Base-by-base conservation (phyloP, 1,284 basidiomycete genomes). In the Thelephora terrestris region DNA sequence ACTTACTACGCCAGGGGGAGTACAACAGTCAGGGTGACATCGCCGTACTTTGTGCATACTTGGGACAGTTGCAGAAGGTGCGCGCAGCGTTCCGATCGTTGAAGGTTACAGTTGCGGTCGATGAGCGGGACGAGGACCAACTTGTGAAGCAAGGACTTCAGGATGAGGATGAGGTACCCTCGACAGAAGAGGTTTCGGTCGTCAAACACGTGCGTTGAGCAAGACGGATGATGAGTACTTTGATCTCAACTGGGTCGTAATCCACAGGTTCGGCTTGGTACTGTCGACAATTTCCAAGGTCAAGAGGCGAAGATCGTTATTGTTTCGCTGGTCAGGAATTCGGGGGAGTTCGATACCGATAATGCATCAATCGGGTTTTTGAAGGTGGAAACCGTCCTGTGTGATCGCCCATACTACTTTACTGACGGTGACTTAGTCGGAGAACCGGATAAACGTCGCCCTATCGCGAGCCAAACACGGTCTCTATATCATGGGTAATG, bases 201-300 rank as follows among this genome's bases (percentile, higher is more conserved):
- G 58, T 79, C 25, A 71, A 75, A 51, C 68, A 68, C 24, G 71
- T 84, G 20, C 21, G 56, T 50, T 29, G 23, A 23, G 16, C 49
- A 23, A 48, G 34, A 23, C 18, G 20, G 1, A 16, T 23, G n/a
- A 12, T 12, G 18, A 37, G 43, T 4, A 32, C 2, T 14, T 14
- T 1, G 9, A 29, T 20, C 39, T 48, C 14, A 47, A 32, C 3
- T 12, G 4, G 16, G 12, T 18, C 25, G 17, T 42, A 18, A 20
- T 14, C 29, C 29, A 4, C 39, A 85, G 80, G 75, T 85, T 25
- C 73, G 73, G 14, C 63, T 86, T 7, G 73, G 82, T n/a, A 87
- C 84, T 1, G 73, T 88, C 1, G 85, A 88, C 54, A 86, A 81
- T 51, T 88, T 78, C 56, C 85, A 89, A 60, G 85, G 83, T 7